phyloP scores from a whole-genome alignment of 495 filamentous ascomycete species.

The Penicillium atrosanguineum region DNA sequence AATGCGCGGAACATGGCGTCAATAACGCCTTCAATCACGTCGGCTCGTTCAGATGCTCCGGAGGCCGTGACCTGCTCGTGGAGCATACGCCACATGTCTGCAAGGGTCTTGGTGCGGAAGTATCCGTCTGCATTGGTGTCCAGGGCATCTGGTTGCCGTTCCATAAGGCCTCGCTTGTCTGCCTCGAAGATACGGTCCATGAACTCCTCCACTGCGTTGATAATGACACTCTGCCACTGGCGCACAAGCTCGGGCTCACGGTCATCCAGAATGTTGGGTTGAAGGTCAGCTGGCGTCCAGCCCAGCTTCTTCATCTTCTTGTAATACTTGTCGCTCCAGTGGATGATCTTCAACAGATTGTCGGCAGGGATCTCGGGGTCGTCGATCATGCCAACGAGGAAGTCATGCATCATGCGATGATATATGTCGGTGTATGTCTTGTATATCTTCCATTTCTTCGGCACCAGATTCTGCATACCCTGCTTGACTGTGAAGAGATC shows the following conservation, averaged over 20 bases:
- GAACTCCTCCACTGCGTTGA: conserved; percentile 94
- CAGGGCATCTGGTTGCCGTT: conserved; percentile 72
- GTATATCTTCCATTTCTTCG: conserved; percentile 97
- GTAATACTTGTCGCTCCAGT: conserved; percentile 95
- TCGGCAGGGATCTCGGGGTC: conserved; percentile 73
- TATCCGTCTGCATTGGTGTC: conserved; percentile 82
- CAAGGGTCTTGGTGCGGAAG: conserved; percentile 84
- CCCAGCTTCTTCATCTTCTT: conserved; percentile 91
- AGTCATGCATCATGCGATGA: conserved; percentile 92
- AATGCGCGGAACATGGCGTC: conserved; percentile 91
- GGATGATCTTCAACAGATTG: conserved; percentile 84
- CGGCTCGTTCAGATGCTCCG: conserved; percentile 72
- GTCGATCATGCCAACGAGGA: conserved; percentile 75
- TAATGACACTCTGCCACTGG: conserved; percentile 91
- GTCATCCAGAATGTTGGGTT: conserved; percentile 81
- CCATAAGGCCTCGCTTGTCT: conserved; percentile 75
- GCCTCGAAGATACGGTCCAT: conserved; percentile 84
- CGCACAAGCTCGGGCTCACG: conserved; percentile 84
- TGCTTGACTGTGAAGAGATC: conserved; percentile 88
- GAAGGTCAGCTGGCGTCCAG: conserved; percentile 66
- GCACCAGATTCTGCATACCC: conserved; percentile 85
- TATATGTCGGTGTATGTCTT: conserved; percentile 86
- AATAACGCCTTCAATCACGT: conserved; percentile 89
- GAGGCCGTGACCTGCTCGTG: conserved; percentile 84
- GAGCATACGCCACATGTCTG: conserved; percentile 97